phyloP scores from a whole-genome alignment of 1,284 basidiomycete genomes.

The Cryptococcus wingfieldii region DNA sequence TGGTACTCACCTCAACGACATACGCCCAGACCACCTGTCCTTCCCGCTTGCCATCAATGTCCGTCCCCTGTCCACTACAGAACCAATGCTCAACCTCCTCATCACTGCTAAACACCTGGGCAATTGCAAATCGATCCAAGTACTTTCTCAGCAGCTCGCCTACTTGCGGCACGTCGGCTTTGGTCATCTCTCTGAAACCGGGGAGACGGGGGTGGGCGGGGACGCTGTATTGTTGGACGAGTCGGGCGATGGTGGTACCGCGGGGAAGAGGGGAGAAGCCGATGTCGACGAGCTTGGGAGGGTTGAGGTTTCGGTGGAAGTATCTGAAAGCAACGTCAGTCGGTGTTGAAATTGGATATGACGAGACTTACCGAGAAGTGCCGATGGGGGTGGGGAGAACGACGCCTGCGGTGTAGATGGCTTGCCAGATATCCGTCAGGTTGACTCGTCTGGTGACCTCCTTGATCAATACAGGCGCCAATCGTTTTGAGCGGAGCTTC shows the following conservation, averaged over 20 bases:
- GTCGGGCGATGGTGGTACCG: conserved; percentile 76
- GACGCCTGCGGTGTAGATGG: conserved; percentile 91
- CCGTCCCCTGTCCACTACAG: conserved; percentile 73
- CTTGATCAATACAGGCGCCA: conserved; percentile 96
- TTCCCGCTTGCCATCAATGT: conserved; percentile 56
- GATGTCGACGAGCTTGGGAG: conserved; percentile 86
- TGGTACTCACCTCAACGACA: conserved; percentile 75
- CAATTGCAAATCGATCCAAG: conserved; percentile 81
- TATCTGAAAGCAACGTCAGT: conserved; percentile 56
- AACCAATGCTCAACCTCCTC: conserved; percentile 87
- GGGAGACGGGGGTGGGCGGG: conserved; percentile 53
- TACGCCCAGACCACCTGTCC: conserved; percentile 94
- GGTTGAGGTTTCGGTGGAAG: conserved; percentile 88
- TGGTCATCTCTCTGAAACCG: conserved; percentile 84
- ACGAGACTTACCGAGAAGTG: conserved; percentile 62
- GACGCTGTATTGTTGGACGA: conserved; percentile 70
- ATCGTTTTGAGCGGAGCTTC: conserved; percentile 89
- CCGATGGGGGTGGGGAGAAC: conserved; percentile 86
- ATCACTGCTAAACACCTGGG: conserved; percentile 63
- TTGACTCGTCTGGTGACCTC: conserved; percentile 94
- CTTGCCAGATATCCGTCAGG: conserved; percentile 88
- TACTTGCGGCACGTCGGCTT: conserved; percentile 69
- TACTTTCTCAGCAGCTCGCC: conserved; percentile 71
- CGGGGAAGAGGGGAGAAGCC: conserved; percentile 84
- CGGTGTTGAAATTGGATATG: neutral